phyloP scores from a whole-genome alignment of 805 yeast species.

The Lachancea kluyveri region DNA sequence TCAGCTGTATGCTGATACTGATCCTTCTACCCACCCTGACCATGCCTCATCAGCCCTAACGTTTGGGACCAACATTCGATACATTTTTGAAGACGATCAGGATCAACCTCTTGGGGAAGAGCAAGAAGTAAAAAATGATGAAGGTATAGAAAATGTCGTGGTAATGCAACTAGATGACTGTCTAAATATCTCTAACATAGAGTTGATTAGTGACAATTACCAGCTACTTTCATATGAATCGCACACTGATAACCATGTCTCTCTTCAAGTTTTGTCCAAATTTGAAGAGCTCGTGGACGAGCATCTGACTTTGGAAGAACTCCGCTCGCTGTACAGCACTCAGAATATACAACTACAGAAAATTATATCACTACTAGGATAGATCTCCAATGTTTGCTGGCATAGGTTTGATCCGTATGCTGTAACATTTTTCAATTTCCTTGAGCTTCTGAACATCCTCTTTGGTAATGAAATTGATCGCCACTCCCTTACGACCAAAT shows the following conservation, averaged over 20 bases:
- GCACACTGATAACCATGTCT: slow-evolving; percentile 12
- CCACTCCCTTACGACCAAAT: slow-evolving; percentile 98
- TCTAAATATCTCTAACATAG: slow-evolving; percentile 16
- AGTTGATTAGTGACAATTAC: slow-evolving; percentile 24
- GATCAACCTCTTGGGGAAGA: slow-evolving; percentile 7
- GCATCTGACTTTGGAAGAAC: slow-evolving; percentile 3
- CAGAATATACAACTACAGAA: slow-evolving; percentile 6
- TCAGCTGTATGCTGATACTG: slow-evolving; percentile 4
- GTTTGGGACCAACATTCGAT: slow-evolving; percentile 27
- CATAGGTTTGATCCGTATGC: slow-evolving; percentile 88
- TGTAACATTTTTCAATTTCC: slow-evolving; percentile 85
- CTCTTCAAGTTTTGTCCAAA: slow-evolving; percentile 24
- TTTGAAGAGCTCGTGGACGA: slow-evolving; percentile 16
- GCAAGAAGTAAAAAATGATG: slow-evolving; percentile 9
- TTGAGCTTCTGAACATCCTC: slow-evolving; percentile 69
- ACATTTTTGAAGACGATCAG: slow-evolving; percentile 29
- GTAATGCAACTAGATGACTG: slow-evolving; percentile 19
- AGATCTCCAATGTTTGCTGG: slow-evolving; percentile 64
- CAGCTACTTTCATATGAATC: slow-evolving; percentile 18
- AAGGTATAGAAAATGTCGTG: slow-evolving; percentile 23
- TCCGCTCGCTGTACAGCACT: slow-evolving; percentile 3
- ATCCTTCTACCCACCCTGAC: slow-evolving; percentile 4
- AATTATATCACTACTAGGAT: slow-evolving; percentile 14
- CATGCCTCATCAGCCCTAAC: slow-evolving; percentile 5
- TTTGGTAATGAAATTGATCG: slow-evolving; percentile 85